These are phyloP conservation scores for Xerocomellus intermedius DNA, from an alignment of 768 basidiomycete species.

Conservation along the genomic window DNA sequence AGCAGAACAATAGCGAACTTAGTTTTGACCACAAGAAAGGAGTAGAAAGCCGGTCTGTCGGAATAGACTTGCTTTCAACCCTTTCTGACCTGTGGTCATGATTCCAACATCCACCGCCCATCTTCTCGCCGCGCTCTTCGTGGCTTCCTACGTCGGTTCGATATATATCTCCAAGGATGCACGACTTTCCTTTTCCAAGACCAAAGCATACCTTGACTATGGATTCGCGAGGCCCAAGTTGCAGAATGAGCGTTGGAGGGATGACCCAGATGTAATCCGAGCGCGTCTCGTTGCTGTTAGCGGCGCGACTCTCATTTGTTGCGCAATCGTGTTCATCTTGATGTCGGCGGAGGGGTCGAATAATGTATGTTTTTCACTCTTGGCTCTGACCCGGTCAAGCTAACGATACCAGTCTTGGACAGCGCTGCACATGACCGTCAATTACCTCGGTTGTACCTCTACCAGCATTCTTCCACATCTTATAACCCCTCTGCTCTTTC, in stretches of 20 bases:
- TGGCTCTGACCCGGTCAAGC: conserved; percentile 1
- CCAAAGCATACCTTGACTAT: conserved; percentile 24
- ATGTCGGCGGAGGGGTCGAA: conserved; percentile 27
- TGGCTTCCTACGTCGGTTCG: conserved; percentile 74
- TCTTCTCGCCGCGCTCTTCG: conserved; percentile 56
- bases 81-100: conserved; percentile 15
- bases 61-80: background rate
- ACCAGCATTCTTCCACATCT: conserved; percentile 48
- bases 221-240: conserved; percentile 33
- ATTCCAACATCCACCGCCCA: conserved; percentile 43
- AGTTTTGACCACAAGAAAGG: conserved; percentile 6
- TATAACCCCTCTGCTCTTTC: conserved; percentile 69
- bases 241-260: conserved; percentile 58
- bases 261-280: conserved; percentile 84
- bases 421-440: conserved; percentile 32
- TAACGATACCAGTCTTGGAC: conserved; percentile 16
- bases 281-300: conserved; percentile 70
- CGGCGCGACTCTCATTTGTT: conserved; percentile 58
- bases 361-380: conserved; percentile 9
- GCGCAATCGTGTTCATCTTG: conserved; percentile 48
- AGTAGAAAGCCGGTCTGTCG: conserved; percentile 11
- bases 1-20: conserved; percentile 14
- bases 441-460: conserved; percentile 42
- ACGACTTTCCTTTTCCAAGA: conserved; percentile 49
- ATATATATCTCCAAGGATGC: conserved; percentile 73